Base-by-base conservation (phyloP, 2,329 filamentous ascomycete species). In the Drechslerella stenobrocha region DNA sequence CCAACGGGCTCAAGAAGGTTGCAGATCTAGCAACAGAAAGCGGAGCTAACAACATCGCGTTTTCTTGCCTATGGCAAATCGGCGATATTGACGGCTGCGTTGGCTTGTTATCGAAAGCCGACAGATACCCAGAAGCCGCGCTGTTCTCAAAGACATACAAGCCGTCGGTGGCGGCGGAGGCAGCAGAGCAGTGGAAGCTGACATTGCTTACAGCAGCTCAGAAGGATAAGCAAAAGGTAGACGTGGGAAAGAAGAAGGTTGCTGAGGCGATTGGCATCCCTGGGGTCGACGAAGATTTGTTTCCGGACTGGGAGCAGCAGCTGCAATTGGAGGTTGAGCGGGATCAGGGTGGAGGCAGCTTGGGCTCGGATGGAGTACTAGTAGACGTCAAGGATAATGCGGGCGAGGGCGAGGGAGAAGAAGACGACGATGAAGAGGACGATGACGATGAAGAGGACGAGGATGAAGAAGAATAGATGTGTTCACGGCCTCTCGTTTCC, bases 241-340 rank as follows among this genome's bases (percentile, higher is more conserved):
- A 69, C 24, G 64, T 69, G 3, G 64, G 64, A 20, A 96, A 95
- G 80, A 83, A 82, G 8, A 89, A 93, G 71, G 87, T 97, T 2
- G 84, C 88, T 8, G 87, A 92, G 78, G 81, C 90, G 51, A 83
- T 98, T 55, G 92, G 88, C 67, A 82, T 89, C 0, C 93, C 93
- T 0, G 88, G 84, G 0, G 86, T 88, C 72, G 89, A 90, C 65
- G 87, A 87, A 37, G 91, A 95, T 1, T 82, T 98, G 72, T 98
- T 98, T 79, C 92, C 92, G 0, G 90, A 96, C 74, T 98, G 93
- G 93, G 88, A 96, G 2, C 87, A 93, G 77, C 96, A 89, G 80
- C 75, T 97, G 72, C 82, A 83, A 74, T 76, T 96, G 70, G 93
- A 97, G 79, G 83, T 82, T 64, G 86, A 90, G 73, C 56, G 66